Evolutionary conservation across 2,329 filamentous ascomycete species (phyloP).

Genomic region (Dryadomyces sulphureus): DNA sequence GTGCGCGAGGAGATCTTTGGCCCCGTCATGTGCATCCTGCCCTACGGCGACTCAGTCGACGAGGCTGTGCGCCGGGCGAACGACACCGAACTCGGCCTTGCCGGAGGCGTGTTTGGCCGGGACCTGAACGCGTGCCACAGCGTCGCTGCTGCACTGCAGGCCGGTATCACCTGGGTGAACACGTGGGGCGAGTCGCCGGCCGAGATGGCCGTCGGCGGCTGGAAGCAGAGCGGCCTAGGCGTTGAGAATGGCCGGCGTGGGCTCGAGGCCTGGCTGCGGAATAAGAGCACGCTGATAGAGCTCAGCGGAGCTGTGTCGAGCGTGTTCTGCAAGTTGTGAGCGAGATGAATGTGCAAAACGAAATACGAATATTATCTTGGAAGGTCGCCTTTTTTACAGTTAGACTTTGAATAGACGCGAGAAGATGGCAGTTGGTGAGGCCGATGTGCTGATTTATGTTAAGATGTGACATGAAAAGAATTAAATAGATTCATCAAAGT

Average conservation of each 20-base stretch:
- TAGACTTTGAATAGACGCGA: too few relatives aligned
- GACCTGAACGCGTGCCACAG: conserved; percentile 61
- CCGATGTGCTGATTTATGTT: too few relatives aligned
- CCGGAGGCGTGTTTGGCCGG: conserved; percentile 69
- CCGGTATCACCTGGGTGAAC: conserved; percentile 85
- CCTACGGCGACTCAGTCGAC: conserved; percentile 51
- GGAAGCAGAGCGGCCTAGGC: conserved; percentile 80
- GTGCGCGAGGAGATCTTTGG: conserved; percentile 78
- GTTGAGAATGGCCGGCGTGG: conserved; percentile 75
- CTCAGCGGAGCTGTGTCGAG: conserved; percentile 56
- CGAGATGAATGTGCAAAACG: background rate
- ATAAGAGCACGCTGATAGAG: conserved; percentile 80
- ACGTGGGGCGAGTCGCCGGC: conserved; percentile 87
- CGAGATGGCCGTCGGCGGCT: conserved; percentile 84
- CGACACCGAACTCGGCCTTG: conserved; percentile 61
- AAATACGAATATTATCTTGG: too few relatives aligned
- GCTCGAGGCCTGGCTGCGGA: conserved; percentile 68
- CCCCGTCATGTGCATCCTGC: conserved; percentile 68
- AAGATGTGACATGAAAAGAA: too few relatives aligned
- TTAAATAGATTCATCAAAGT: too few relatives aligned
- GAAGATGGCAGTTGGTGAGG: too few relatives aligned
- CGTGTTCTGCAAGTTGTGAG: conserved; percentile 54
- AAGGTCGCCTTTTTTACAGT: too few relatives aligned
- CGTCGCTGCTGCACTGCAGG: conserved; percentile 56
- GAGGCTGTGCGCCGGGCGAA: conserved; percentile 63